Percentiles rank a stretch among this genome's conserved stretches.
phyloP scores from a whole-genome alignment of 768 basidiomycete genomes.

The Russula emetica region DNA sequence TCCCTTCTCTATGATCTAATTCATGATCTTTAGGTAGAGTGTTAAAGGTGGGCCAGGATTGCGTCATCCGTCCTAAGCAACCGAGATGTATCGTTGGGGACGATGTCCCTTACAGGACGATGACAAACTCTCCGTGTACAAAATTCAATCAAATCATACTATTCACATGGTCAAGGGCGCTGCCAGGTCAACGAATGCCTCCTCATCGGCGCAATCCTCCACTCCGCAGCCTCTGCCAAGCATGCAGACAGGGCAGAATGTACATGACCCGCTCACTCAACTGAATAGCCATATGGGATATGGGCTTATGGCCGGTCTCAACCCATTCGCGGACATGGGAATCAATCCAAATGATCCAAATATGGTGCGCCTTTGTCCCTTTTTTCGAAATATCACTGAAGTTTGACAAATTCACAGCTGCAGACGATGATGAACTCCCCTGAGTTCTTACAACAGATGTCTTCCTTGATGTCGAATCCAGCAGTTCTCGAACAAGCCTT shows the following conservation, averaged over 20 bases:
- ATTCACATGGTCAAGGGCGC: conserved; percentile 93
- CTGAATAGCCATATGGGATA: conserved; percentile 75
- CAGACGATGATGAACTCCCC: conserved; percentile 83
- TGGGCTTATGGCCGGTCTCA: conserved; percentile 78
- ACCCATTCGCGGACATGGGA: conserved; percentile 90
- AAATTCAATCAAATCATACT: conserved; percentile 84
- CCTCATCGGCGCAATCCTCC: conserved; percentile 38
- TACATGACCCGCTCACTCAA: conserved; percentile 78
- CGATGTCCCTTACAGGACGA: conserved; percentile 55
- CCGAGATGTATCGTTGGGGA: conserved; percentile 5
- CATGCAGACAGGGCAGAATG: conserved; percentile 91
- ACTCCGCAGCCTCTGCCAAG: conserved; percentile 61
- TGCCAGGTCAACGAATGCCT: conserved; percentile 39
- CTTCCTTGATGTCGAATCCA: conserved; percentile 79
- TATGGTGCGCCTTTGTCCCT: conserved; percentile 53
- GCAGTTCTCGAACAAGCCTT: conserved; percentile 86
- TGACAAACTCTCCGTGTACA: conserved; percentile 76
- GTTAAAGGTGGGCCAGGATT: conserved; percentile 50
- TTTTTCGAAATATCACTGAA: not conserved
- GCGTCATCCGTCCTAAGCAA: conserved; percentile 2
- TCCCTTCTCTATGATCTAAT: not conserved
- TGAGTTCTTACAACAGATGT: conserved; percentile 85
- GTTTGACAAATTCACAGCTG: conserved; percentile 45
- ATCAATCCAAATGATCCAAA: conserved; percentile 91
- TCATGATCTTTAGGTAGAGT: conserved; percentile 51